These are phyloP conservation scores for Gloeopeniophorella convolvens DNA, from an alignment of 768 basidiomycete genomes.

Conservation along the genomic window DNA sequence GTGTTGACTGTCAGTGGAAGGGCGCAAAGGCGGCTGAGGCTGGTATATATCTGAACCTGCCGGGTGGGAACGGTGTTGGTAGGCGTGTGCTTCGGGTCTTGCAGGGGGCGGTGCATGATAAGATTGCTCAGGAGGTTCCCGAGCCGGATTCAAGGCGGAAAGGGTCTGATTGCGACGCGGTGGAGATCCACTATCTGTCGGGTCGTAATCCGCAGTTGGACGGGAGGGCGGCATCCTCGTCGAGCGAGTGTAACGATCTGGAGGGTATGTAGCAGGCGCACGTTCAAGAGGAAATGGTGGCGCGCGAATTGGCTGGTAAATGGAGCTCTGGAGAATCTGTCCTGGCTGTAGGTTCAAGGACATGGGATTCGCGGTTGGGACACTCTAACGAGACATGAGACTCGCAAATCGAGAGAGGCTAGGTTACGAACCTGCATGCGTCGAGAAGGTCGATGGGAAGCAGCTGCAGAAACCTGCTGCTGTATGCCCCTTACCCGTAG, in stretches of 20 bases:
- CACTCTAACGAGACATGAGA: slow-evolving; percentile 8
- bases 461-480: slow-evolving; percentile 5
- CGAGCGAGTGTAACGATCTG: slow-evolving; percentile 3
- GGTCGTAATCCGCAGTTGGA: neutral
- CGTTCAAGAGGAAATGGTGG: slow-evolving; percentile 12
- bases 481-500: slow-evolving; percentile 7
- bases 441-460: neutral
- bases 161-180: slow-evolving; percentile 14
- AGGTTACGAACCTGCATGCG: slow-evolving; percentile 3
- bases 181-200: neutral
- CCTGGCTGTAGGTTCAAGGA: slow-evolving; percentile 28
- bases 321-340: slow-evolving; percentile 27
- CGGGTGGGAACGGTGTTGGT: slow-evolving; percentile 1
- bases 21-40: neutral
- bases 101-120: neutral
- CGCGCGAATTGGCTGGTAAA: slow-evolving; percentile 12
- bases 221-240: neutral
- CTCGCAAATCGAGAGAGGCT: neutral
- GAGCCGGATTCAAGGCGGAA: neutral
- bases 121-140: slow-evolving; percentile 1
- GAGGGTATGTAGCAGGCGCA: slow-evolving; percentile 5
- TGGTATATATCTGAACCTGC: neutral
- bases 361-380: slow-evolving; percentile 18
- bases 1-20: neutral
- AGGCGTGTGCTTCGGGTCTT: neutral